phyloP scores from a whole-genome alignment of 805 yeast species.

The Kazachstania bromeliacearum region DNA sequence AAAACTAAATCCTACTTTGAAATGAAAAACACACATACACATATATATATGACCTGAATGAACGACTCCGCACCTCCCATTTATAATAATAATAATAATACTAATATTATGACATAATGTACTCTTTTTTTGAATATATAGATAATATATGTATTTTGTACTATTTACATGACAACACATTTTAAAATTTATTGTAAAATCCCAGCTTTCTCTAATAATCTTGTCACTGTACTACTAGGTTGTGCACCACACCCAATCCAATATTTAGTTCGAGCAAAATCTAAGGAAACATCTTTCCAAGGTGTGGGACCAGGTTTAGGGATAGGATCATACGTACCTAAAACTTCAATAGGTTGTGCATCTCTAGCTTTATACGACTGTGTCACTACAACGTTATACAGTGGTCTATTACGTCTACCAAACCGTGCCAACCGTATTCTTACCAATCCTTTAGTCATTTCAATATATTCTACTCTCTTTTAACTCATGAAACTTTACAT shows the following conservation, averaged over 20 bases:
- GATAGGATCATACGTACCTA: slow-evolving; percentile 86
- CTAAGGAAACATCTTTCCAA: slow-evolving; percentile 70
- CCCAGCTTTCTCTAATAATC: slow-evolving; percentile 71
- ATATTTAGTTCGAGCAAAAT: slow-evolving; percentile 82
- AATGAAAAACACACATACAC: background rate
- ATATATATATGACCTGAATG: slow-evolving; percentile 12
- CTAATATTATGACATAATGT: slow-evolving; percentile 12
- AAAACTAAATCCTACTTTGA: no score
- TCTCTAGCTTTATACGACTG: slow-evolving; percentile 70
- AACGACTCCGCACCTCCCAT: slow-evolving; percentile 18
- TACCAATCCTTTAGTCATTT: slow-evolving; percentile 48
- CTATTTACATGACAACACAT: no score
- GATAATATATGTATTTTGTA: no score
- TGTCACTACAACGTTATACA: slow-evolving; percentile 87
- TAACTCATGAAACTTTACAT: background rate
- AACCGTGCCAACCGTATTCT: slow-evolving; percentile 87
- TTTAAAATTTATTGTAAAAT: no score
- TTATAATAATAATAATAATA: background rate
- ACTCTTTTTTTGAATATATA: no score
- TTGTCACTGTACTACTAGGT: slow-evolving; percentile 73
- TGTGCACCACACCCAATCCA: slow-evolving; percentile 98
- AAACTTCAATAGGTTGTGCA: slow-evolving; percentile 83
- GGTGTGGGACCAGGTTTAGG: slow-evolving; percentile 64
- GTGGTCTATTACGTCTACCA: slow-evolving; percentile 81
- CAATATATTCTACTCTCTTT: background rate